Percentiles rank a stretch among this genome's conserved stretches.
These are phyloP conservation scores for Cyclotella kingstonii DNA, from an alignment of 108 stramenopile genomes.

Conservation along the genomic window DNA sequence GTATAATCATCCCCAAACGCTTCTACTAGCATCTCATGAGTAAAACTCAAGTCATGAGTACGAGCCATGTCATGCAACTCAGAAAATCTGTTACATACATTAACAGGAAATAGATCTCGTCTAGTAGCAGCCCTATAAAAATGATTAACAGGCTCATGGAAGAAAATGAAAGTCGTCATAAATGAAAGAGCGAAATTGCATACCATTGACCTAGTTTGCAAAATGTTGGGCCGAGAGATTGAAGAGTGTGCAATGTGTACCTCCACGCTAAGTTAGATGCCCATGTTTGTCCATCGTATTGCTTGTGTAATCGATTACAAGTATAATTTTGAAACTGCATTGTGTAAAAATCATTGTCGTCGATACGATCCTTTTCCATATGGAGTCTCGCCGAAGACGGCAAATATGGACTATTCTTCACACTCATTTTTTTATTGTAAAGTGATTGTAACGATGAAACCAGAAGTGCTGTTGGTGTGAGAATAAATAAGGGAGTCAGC, in stretches of 20 bases:
- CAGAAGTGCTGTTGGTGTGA: constrained; percentile 61
- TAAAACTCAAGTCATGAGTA: constrained; percentile 70
- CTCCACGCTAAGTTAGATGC: constrained; percentile 67
- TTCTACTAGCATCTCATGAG: constrained; percentile 54
- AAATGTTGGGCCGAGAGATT: constrained; percentile 77
- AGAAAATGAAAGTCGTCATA: no score
- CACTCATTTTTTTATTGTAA: neutral
- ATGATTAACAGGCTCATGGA: neutral
- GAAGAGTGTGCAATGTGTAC: constrained; percentile 64
- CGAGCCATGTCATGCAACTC: constrained; percentile 62
- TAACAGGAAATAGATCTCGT: constrained; percentile 80
- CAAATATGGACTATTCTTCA: neutral
- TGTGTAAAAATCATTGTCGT: constrained; percentile 1
- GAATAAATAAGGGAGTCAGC: constrained; percentile 63
- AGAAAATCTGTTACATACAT: constrained; percentile 66
- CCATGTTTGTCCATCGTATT: constrained; percentile 3
- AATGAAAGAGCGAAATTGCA: neutral
- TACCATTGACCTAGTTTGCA: constrained; percentile 85
- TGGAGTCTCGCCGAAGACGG: neutral
- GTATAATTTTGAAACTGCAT: constrained; percentile 10
- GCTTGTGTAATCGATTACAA: neutral
- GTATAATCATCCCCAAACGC: constrained; percentile 75
- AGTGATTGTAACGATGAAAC: constrained; percentile 19
- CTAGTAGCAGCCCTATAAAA: constrained; percentile 82
- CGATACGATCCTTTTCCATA: neutral